These are phyloP conservation scores for Akanthomyces muscarius DNA, from an alignment of 2,329 filamentous ascomycete species.

Conservation along the genomic window DNA sequence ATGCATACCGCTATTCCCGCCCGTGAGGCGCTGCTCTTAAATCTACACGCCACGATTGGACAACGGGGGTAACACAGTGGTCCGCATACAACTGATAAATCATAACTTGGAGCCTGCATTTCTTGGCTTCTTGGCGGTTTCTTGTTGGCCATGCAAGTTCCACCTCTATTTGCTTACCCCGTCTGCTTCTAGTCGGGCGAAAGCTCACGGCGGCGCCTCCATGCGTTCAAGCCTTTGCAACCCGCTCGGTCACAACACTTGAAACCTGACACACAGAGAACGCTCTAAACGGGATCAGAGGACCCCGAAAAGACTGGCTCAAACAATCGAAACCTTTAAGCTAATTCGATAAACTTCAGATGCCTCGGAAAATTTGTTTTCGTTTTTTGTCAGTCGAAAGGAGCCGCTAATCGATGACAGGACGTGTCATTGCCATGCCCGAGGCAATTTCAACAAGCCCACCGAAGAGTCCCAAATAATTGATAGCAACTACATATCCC, in stretches of 20 bases:
- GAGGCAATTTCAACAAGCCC: neutral
- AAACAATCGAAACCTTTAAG: neutral
- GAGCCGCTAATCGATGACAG: neutral
- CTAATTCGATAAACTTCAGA: neutral
- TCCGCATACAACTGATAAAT: neutral
- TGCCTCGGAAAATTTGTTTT: neutral
- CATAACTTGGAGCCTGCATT: neutral
- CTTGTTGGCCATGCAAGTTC: neutral
- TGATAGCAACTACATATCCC: neutral
- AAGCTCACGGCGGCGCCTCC: neutral
- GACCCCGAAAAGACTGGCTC: neutral
- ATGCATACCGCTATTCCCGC: conserved; percentile 5
- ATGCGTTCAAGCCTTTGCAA: neutral
- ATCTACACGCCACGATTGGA: neutral
- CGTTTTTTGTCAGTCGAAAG: neutral
- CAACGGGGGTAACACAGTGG: neutral
- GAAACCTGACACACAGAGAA: conserved; percentile 3
- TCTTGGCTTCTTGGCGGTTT: conserved; percentile 12
- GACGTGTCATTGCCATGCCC: neutral
- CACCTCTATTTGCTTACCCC: neutral
- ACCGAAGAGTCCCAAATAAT: neutral
- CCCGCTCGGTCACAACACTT: neutral
- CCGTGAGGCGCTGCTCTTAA: neutral
- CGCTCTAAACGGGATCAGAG: neutral
- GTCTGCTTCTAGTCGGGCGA: neutral